Conservation (phyloP, 768 basidiomycete species). For the Tricholoma sp. region DNA sequence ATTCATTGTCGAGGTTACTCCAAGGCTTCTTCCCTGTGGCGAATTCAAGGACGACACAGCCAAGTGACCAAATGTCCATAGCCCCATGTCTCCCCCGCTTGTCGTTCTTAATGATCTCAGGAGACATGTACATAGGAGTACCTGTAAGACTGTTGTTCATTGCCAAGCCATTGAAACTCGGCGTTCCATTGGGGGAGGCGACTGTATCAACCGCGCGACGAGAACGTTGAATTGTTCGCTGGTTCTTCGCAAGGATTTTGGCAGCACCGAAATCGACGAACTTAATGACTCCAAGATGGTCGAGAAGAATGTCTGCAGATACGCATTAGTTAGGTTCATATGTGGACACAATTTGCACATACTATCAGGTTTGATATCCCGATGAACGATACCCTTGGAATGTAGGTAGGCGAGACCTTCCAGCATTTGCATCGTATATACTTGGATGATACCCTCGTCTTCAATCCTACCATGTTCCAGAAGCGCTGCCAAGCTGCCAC, state of each 20-base stretch:
- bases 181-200: constrained; percentile 21
- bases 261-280: constrained; percentile 98
- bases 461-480: constrained; percentile 94
- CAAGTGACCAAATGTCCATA: constrained; percentile 98
- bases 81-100: constrained; percentile 83
- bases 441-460: constrained; percentile 91
- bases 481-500: constrained; percentile 84
- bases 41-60: constrained; percentile 96
- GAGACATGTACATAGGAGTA: constrained; percentile 99
- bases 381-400: constrained; percentile 86
- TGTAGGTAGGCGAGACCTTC: constrained; percentile 94
- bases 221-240: constrained; percentile 72
- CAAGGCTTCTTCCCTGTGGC: constrained; percentile 97
- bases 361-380: constrained; percentile 99
- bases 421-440: constrained; percentile 96
- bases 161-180: constrained; percentile 38
- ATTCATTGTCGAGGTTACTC: constrained; percentile 99
- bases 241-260: constrained; percentile 89
- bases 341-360: constrained; percentile 28
- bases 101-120: constrained; percentile 96
- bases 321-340: constrained; percentile 1
- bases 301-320: constrained; percentile 82
- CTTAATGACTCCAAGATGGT: constrained; percentile 89
- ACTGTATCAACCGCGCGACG: constrained; percentile 50
- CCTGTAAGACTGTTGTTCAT: constrained; percentile 88